phyloP scores from a whole-genome alignment of 2,329 filamentous ascomycete species.

The Trichoderma oligosporum region DNA sequence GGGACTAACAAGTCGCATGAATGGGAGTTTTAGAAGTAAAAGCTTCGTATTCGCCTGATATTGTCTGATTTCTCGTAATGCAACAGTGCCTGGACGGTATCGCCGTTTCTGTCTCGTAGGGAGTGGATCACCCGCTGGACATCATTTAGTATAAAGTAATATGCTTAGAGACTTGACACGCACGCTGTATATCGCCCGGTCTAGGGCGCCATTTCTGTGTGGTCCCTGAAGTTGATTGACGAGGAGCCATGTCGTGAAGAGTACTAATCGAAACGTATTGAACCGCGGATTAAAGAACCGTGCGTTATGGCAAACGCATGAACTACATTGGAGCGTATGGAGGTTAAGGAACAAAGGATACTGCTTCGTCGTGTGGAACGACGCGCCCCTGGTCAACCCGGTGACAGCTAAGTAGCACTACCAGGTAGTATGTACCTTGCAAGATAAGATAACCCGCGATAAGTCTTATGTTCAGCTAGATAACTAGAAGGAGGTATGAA shows the following conservation, averaged over 20 bases:
- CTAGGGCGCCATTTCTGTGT: slow-evolving; percentile 24
- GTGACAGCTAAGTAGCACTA: slow-evolving; percentile 4
- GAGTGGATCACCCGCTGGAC: slow-evolving; percentile 67
- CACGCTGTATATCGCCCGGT: slow-evolving; percentile 43
- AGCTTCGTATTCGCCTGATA: slow-evolving; percentile 90
- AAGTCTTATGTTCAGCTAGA: too few species aligned
- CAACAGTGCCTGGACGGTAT: slow-evolving; percentile 76
- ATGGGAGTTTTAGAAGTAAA: slow-evolving; percentile 74
- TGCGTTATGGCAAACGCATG: slow-evolving; percentile 2
- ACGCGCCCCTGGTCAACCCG: slow-evolving; percentile 15
- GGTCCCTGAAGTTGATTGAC: slow-evolving; percentile 19
- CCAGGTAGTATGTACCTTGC: too few species aligned
- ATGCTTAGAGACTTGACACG: slow-evolving; percentile 7
- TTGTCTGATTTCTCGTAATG: slow-evolving; percentile 84
- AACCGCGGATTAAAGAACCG: background rate
- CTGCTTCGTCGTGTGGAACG: slow-evolving; percentile 9
- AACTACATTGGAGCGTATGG: slow-evolving; percentile 8
- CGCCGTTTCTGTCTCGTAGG: slow-evolving; percentile 59
- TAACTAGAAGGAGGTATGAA: background rate
- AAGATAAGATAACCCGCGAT: slow-evolving; percentile 13
- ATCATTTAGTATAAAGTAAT: slow-evolving; percentile 23
- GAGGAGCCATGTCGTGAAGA: slow-evolving; percentile 7
- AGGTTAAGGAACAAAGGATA: background rate
- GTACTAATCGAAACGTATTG: background rate
- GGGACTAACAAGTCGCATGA: slow-evolving; percentile 60